Evolutionary conservation across 306 rosid species (phyloP), one percentile per base, ranked within the genome.

Genomic region (Arachis hypogaea): DNA sequence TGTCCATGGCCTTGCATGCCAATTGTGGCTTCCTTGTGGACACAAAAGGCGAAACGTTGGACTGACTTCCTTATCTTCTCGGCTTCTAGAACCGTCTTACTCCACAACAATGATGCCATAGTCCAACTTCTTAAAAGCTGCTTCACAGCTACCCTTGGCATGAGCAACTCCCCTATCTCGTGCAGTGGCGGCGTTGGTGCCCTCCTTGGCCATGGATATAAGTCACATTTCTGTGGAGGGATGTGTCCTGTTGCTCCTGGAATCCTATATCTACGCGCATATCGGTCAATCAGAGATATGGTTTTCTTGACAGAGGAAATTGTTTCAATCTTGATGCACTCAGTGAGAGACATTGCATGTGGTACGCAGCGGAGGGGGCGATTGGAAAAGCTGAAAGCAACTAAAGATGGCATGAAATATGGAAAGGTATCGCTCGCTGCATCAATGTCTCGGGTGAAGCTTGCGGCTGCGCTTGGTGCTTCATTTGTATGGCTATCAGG

Each of bases 1-100:
- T 92, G 97, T 78, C 96, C 97, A 4, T 94, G 99, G 98, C 99
- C 99, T 78, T 92, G 97, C 79, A 94, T 94, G 99, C 93, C 99
- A 54, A 90, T 94, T 61, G 99, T 94, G 60, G 92, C 98, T 64
- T 94, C 99, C 82, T 88, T 94, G 42, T 94, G 99, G 99, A 90
- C 98, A 62, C 99, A 87, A 83, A 94, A 92, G 82, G 99, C 97
- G 29, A 94, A 83, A 79, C 88, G 96, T 43, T 92, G 97, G 99
- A 88, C 85, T 16, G 99, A 94, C 85, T 94, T 88, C 82, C 95
- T 94, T 58, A 83, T 86, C 74, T 89, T 94, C 80, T 88, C 95
- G 16, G 98, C 98, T 44, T 94, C 98, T 69, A 89, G 98, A 38
- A 85, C 99, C 3, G 97, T 90, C 56, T 92, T 94, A 85, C 98